These are phyloP conservation scores for Aureobasidium sp. DNA, from an alignment of 2,329 filamentous ascomycete genomes.

Conservation along the genomic window DNA sequence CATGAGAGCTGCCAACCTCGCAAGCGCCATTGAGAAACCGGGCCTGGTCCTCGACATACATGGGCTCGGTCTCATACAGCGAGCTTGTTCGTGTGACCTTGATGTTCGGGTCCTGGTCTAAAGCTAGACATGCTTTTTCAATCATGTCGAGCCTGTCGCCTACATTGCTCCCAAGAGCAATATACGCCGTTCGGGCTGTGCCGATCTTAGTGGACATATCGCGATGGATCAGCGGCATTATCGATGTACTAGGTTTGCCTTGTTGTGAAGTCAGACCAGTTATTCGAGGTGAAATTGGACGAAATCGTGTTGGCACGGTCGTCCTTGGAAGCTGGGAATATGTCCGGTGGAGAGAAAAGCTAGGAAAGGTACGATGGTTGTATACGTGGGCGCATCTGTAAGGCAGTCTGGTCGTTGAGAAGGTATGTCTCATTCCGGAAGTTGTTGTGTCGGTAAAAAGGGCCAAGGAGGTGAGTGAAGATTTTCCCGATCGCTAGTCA, in stretches of 20 bases:
- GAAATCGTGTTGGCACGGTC: neutral
- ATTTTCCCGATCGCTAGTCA: constrained; percentile 2
- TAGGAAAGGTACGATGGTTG: neutral
- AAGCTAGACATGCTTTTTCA: constrained; percentile 69
- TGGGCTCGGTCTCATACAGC: constrained; percentile 89
- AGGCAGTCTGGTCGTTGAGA: neutral
- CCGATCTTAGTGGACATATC: neutral
- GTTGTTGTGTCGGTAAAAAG: neutral
- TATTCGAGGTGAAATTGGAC: neutral
- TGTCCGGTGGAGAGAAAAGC: neutral
- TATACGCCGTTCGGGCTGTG: constrained; percentile 50
- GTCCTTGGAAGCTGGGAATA: neutral
- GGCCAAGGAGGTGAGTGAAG: neutral
- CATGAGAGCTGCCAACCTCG: constrained; percentile 51
- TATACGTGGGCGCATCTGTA: neutral
- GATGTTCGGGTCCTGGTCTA: constrained; percentile 61
- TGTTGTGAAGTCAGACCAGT: constrained; percentile 1
- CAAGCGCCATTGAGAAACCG: constrained; percentile 88
- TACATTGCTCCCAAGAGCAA: constrained; percentile 88
- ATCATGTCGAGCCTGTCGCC: constrained; percentile 80
- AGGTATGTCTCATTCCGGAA: neutral
- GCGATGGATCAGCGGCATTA: neutral
- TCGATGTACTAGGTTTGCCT: neutral
- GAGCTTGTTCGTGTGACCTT: constrained; percentile 71
- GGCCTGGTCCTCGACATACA: constrained; percentile 89